Evolutionary conservation across 768 basidiomycete genomes (phyloP).

Genomic region (Rhodotorula taiwanensis): DNA sequence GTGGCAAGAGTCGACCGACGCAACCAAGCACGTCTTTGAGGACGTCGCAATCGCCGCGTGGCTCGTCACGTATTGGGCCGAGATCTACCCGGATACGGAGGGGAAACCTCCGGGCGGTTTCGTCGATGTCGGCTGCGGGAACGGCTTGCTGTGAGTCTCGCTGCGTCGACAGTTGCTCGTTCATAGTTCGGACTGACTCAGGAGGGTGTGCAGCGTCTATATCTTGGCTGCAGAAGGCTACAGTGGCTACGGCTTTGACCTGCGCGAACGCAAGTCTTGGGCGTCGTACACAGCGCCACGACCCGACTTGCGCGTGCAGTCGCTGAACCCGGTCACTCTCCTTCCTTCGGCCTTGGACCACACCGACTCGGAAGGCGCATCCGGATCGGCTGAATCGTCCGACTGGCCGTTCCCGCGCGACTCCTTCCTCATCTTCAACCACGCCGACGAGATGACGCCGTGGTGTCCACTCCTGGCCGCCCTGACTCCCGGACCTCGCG

Average conservation of each 20-base stretch:
- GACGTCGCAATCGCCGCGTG: constrained; percentile 94
- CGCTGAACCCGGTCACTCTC: neutral
- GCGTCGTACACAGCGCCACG: constrained; percentile 56
- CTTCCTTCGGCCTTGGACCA: neutral
- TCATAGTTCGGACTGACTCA: neutral
- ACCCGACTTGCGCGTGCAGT: constrained; percentile 48
- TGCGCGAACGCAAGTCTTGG: constrained; percentile 82
- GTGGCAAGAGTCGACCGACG: constrained; percentile 79
- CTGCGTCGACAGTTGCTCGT: too few species aligned
- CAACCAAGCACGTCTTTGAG: constrained; percentile 86
- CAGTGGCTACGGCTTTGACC: constrained; percentile 71
- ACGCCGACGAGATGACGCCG: constrained; percentile 91
- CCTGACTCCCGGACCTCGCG: constrained; percentile 48
- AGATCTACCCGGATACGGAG: constrained; percentile 51
- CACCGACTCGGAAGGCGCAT: neutral
- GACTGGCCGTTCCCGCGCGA: constrained; percentile 46
- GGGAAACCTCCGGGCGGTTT: constrained; percentile 67
- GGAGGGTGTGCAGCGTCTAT: constrained; percentile 16
- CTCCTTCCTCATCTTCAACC: constrained; percentile 83
- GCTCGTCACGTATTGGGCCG: constrained; percentile 83
- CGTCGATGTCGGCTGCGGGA: constrained; percentile 88
- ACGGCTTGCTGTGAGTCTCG: constrained; percentile 62
- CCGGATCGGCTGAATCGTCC: neutral
- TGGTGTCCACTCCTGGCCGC: constrained; percentile 83
- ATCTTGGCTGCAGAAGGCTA: constrained; percentile 54